Conservation (phyloP, 2,329 filamentous ascomycete genomes). For the Neofusicoccum cordaticola region DNA sequence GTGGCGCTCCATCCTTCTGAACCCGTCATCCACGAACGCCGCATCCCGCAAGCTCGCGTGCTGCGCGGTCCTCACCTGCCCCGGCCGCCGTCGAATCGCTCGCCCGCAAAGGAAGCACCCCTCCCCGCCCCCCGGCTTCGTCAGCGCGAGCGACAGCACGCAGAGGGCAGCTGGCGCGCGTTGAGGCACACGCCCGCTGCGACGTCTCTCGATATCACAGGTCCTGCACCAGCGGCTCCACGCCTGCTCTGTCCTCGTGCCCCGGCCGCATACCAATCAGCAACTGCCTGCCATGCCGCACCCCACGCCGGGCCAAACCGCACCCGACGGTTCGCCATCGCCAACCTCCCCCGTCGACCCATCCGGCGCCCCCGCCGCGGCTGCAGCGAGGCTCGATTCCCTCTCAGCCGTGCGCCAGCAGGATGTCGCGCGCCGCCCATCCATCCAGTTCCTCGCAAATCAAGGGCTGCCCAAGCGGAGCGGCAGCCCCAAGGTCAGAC, state of each 20-base stretch:
- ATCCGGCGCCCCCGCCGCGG: conserved; percentile 5
- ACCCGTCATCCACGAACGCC: background rate
- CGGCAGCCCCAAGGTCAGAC: conserved; percentile 15
- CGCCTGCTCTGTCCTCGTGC: conserved; percentile 10
- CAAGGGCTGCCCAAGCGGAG: conserved; percentile 24
- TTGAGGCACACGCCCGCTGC: conserved; percentile 3
- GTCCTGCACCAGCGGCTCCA: background rate
- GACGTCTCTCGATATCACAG: conserved; percentile 3
- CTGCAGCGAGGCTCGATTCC: conserved; percentile 28
- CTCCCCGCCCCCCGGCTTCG: background rate
- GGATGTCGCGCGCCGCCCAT: conserved; percentile 33
- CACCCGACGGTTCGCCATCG: conserved; percentile 6
- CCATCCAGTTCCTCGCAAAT: conserved; percentile 38
- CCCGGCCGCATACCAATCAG: conserved; percentile 6
- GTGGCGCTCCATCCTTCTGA: background rate
- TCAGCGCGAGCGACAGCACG: conserved; percentile 1
- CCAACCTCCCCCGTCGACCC: conserved; percentile 21
- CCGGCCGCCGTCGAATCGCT: background rate
- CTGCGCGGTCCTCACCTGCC: background rate
- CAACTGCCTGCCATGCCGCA: conserved; percentile 17
- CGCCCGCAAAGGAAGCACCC: background rate
- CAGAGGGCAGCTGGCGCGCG: background rate
- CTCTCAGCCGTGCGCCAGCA: conserved; percentile 21
- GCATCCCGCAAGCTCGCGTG: background rate
- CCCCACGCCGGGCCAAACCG: conserved; percentile 17